A percentile compares a stretch with the other conserved stretches of the same genome.
These are phyloP conservation scores for Pholiota conissans DNA, from an alignment of 768 basidiomycete species.

Conservation along the genomic window DNA sequence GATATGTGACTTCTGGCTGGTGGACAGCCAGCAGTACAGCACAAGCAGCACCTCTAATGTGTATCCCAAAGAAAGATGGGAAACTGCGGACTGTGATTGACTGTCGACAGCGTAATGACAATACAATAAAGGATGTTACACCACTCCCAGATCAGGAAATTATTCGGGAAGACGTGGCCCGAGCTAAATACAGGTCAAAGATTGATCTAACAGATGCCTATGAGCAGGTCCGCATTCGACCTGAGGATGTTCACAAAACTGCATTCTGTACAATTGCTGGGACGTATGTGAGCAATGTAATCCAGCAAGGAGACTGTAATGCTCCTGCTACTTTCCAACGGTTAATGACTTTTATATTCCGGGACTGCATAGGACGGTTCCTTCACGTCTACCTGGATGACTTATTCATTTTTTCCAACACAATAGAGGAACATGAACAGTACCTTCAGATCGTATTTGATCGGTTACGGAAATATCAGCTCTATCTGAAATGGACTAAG, in stretches of 20 bases:
- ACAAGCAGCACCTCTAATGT: conserved; percentile 32
- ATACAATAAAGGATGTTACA: conserved; percentile 38
- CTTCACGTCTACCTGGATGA: conserved; percentile 47
- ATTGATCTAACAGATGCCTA: conserved; percentile 43
- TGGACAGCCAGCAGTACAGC: conserved; percentile 25
- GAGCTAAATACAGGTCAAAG: conserved; percentile 32
- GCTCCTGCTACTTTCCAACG: conserved; percentile 45
- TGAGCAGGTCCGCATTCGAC: conserved; percentile 37
- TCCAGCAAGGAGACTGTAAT: conserved; percentile 49
- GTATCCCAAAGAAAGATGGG: conserved; percentile 30
- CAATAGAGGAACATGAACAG: conserved; percentile 35
- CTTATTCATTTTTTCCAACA: conserved; percentile 37
- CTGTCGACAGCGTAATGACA: conserved; percentile 34
- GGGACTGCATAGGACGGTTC: conserved; percentile 34
- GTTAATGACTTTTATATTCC: conserved; percentile 42
- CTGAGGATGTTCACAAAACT: conserved; percentile 28
- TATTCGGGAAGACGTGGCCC: conserved; percentile 29
- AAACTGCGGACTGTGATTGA: conserved; percentile 35
- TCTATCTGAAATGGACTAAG: conserved; percentile 30
- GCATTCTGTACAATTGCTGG: conserved; percentile 38
- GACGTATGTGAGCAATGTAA: conserved; percentile 35
- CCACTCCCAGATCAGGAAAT: conserved; percentile 41
- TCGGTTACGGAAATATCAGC: conserved; percentile 19
- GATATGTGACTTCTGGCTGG: conserved; percentile 32
- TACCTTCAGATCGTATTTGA: conserved; percentile 33